Conservation (phyloP, 345 rosid genomes). For the Tarenaya hassleriana region DNA sequence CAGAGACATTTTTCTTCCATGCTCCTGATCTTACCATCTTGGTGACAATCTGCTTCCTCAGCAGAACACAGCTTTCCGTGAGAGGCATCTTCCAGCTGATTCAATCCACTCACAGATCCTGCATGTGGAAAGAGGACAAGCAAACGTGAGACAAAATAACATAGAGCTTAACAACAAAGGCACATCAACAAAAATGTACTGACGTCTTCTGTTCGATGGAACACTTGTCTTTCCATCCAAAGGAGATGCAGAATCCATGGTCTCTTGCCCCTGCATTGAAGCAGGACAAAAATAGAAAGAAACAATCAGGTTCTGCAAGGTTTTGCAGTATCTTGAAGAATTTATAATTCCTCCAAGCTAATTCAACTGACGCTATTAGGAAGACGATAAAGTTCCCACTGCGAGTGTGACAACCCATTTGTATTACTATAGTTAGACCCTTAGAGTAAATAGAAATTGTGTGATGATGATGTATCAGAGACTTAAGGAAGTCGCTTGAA, state of each 20-base stretch:
- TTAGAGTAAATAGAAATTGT: too few relatives aligned
- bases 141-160: conserved; percentile 5
- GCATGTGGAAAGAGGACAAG: conserved; percentile 9
- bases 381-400: conserved; percentile 1
- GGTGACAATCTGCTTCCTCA: conserved; percentile 38
- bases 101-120: conserved; percentile 40
- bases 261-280: conserved; percentile 17
- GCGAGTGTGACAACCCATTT: conserved; percentile 3
- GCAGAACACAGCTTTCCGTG: conserved; percentile 32
- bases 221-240: conserved; percentile 23
- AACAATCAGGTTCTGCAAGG: conserved; percentile 10
- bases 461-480: too few relatives aligned
- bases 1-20: conserved; percentile 32
- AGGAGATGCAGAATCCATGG: conserved; percentile 13
- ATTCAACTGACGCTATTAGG: not conserved
- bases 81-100: conserved; percentile 33
- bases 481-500: too few relatives aligned
- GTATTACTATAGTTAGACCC: not conserved
- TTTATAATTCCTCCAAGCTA: conserved; percentile 7
- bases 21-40: conserved; percentile 68
- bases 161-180: not conserved
- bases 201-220: conserved; percentile 16
- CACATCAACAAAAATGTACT: conserved; percentile 7
- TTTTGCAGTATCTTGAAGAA: conserved; percentile 4
- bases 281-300: not conserved